Evolutionary conservation across 2,329 filamentous ascomycete species (phyloP).

Genomic region (Stagonosporopsis rhizophila): DNA sequence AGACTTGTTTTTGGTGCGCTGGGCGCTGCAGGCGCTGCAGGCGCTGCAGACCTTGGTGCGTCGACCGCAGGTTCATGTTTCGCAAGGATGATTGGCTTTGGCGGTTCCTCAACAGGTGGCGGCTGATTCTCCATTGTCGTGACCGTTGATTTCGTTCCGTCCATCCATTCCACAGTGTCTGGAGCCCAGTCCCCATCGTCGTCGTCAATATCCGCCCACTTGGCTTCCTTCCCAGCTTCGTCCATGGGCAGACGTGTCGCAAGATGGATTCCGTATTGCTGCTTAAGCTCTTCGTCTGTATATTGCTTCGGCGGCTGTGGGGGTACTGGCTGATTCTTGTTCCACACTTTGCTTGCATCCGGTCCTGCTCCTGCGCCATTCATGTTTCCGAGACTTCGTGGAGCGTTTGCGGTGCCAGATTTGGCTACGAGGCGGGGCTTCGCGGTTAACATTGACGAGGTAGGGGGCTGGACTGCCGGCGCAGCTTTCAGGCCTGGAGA

Average conservation of each 20-base stretch:
- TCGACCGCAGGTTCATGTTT: constrained; percentile 45
- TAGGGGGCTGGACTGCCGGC: constrained; percentile 35
- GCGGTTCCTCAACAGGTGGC: constrained; percentile 39
- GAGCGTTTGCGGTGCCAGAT: constrained; percentile 66
- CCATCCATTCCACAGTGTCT: constrained; percentile 85
- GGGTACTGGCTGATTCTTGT: constrained; percentile 81
- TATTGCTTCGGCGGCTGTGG: constrained; percentile 79
- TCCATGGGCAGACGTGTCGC: constrained; percentile 79
- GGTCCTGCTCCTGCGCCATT: constrained; percentile 68
- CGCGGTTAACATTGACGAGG: constrained; percentile 60
- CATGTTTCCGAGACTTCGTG: constrained; percentile 61
- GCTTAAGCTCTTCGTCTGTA: constrained; percentile 83
- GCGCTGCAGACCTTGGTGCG: constrained; percentile 43
- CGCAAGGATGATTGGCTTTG: constrained; percentile 18
- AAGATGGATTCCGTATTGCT: constrained; percentile 86
- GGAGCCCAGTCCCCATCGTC: constrained; percentile 89
- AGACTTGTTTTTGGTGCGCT: constrained; percentile 47
- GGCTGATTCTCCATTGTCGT: constrained; percentile 60
- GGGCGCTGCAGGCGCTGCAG: constrained; percentile 27
- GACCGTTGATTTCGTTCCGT: constrained; percentile 82
- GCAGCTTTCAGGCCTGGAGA: constrained; percentile 64
- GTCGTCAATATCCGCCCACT: constrained; percentile 90
- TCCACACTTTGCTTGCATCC: constrained; percentile 81
- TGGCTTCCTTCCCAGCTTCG: constrained; percentile 74
- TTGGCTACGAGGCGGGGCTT: constrained; percentile 80